These are phyloP conservation scores for Coniella lustricola DNA, from an alignment of 2,329 filamentous ascomycete species.

Conservation along the genomic window DNA sequence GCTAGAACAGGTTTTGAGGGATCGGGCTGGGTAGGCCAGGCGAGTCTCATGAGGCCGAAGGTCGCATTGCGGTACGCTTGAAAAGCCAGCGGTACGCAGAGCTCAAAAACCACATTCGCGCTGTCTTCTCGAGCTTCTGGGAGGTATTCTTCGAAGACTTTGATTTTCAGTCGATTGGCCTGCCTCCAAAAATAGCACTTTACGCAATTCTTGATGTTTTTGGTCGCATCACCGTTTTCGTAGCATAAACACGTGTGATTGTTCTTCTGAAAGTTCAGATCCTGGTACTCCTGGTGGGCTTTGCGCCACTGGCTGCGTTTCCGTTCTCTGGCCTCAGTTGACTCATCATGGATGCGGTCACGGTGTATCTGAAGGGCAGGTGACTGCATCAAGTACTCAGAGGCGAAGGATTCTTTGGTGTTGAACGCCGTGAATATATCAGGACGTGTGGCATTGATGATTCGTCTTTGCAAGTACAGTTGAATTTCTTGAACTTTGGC, in stretches of 20 bases:
- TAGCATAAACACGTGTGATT: slow-evolving; percentile 27
- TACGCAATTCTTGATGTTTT: slow-evolving; percentile 5
- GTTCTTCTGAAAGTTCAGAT: slow-evolving; percentile 19
- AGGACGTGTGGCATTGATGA: slow-evolving; percentile 15
- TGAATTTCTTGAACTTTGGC: slow-evolving; percentile 40
- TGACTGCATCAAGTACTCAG: slow-evolving; percentile 33
- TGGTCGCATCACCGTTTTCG: slow-evolving; percentile 14
- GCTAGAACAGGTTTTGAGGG: background rate
- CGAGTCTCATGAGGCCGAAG: slow-evolving; percentile 31
- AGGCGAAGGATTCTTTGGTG: slow-evolving; percentile 34
- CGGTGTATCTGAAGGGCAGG: slow-evolving; percentile 17
- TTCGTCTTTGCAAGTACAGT: slow-evolving; percentile 35
- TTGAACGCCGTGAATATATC: slow-evolving; percentile 40
- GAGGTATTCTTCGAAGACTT: slow-evolving; percentile 33
- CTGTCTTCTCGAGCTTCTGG: slow-evolving; percentile 22
- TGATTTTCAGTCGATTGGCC: slow-evolving; percentile 28
- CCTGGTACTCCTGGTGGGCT: slow-evolving; percentile 23
- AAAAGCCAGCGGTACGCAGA: slow-evolving; percentile 28
- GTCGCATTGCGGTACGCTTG: slow-evolving; percentile 34
- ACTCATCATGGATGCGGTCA: slow-evolving; percentile 21
- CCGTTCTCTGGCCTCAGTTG: slow-evolving; percentile 9
- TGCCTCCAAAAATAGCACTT: slow-evolving; percentile 26
- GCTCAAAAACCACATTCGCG: slow-evolving; percentile 33
- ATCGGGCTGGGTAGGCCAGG: slow-evolving; percentile 7
- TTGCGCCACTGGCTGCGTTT: slow-evolving; percentile 28